phyloP scores from a whole-genome alignment of 129 eudicot species.

The Artemisia annua region DNA sequence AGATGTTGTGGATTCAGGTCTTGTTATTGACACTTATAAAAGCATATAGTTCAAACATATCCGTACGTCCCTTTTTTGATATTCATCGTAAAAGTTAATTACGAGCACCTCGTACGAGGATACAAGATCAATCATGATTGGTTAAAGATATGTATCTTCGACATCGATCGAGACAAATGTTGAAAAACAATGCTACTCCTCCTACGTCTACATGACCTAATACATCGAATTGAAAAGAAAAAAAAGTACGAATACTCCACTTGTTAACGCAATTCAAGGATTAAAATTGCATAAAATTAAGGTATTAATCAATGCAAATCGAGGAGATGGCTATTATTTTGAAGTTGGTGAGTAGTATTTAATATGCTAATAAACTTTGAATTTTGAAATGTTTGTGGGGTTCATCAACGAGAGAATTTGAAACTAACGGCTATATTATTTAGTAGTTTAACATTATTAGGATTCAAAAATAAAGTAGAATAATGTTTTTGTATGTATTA shows the following conservation, averaged over 20 bases:
- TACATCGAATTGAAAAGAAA: constrained; percentile 2
- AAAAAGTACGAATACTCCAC: constrained; percentile 18
- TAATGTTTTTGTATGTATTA: constrained; percentile 15
- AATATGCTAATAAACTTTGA: constrained; percentile 40
- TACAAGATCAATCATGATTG: constrained; percentile 30
- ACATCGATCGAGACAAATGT: constrained; percentile 32
- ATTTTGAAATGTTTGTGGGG: constrained; percentile 48
- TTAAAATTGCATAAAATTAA: constrained; percentile 25
- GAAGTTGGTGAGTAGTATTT: constrained; percentile 1
- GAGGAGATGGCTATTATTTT: constrained; percentile 37
- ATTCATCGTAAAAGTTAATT: not conserved
- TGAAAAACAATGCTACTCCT: constrained; percentile 30
- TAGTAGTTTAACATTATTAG: not conserved
- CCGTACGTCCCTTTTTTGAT: constrained; percentile 27
- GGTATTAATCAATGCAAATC: constrained; percentile 47
- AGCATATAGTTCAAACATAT: not conserved
- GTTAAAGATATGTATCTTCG: constrained; percentile 22
- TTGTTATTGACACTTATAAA: too few relatives aligned
- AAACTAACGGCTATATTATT: constrained; percentile 40
- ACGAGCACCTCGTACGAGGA: constrained; percentile 31
- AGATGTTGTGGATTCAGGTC: too few relatives aligned
- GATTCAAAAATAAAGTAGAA: constrained; percentile 4
- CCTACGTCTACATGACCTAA: constrained; percentile 25
- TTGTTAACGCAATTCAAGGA: constrained; percentile 36
- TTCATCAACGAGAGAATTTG: constrained; percentile 30